Percentiles rank a stretch among this genome's conserved stretches.
Conservation (phyloP, 2,329 filamentous ascomycete species). For the Trichoderma oligosporum region DNA sequence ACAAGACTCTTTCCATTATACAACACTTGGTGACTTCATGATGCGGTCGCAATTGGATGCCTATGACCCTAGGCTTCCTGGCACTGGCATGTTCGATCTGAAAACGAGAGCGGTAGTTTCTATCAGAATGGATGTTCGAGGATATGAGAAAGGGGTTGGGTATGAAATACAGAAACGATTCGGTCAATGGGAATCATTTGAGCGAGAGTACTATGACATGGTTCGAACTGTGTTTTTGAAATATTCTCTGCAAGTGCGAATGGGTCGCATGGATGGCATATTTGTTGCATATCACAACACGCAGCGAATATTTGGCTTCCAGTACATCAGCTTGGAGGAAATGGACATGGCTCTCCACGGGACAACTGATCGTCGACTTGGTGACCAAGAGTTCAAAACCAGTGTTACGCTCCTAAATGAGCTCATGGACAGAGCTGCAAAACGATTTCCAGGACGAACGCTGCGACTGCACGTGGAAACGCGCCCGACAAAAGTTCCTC, state of each 20-base stretch:
- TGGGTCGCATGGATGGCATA: slow-evolving; percentile 98
- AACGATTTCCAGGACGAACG: slow-evolving; percentile 70
- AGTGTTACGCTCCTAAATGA: slow-evolving; percentile 78
- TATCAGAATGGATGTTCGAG: slow-evolving; percentile 78
- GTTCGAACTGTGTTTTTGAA: slow-evolving; percentile 91
- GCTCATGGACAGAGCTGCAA: slow-evolving; percentile 69
- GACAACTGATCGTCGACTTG: slow-evolving; percentile 60
- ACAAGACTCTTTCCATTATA: slow-evolving; percentile 82
- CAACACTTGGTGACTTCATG: slow-evolving; percentile 78
- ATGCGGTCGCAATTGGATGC: slow-evolving; percentile 96
- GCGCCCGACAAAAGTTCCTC: slow-evolving; percentile 53
- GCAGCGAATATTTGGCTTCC: slow-evolving; percentile 92
- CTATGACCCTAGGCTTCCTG: slow-evolving; percentile 77
- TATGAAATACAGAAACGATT: slow-evolving; percentile 79
- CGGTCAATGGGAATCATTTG: slow-evolving; percentile 85
- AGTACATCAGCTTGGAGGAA: slow-evolving; percentile 81
- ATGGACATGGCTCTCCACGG: slow-evolving; percentile 92
- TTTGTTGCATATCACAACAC: slow-evolving; percentile 97
- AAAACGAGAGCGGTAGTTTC: slow-evolving; percentile 91
- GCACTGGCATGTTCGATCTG: slow-evolving; percentile 90
- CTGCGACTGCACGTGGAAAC: slow-evolving; percentile 82
- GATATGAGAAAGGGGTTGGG: slow-evolving; percentile 70
- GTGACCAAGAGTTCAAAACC: slow-evolving; percentile 79
- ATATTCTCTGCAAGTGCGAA: slow-evolving; percentile 92
- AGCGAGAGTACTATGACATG: slow-evolving; percentile 97